Evolutionary conservation across 148 eudicot genomes (phyloP).

Genomic region (Selenicereus undatus): DNA sequence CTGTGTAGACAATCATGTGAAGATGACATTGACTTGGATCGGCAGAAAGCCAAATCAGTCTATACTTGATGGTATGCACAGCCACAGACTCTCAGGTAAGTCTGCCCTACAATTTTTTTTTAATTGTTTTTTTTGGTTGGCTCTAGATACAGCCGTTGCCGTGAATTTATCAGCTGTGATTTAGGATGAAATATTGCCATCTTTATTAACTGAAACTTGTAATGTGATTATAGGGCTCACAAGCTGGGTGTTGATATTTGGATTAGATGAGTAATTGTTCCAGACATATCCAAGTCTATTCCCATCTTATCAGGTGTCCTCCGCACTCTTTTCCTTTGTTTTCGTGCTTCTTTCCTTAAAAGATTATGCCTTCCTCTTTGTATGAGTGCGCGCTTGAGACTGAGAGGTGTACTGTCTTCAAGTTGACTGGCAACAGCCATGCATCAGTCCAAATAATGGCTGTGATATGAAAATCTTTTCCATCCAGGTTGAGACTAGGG

Average conservation of each 20-base stretch:
- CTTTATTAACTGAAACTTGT: neutral
- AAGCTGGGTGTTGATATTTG: constrained; percentile 1
- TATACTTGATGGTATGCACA: neutral
- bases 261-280: neutral
- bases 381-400: constrained; percentile 10
- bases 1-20: neutral
- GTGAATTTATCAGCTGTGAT: neutral
- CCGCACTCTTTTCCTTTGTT: constrained; percentile 16
- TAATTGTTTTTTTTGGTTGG: neutral
- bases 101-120: neutral
- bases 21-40: neutral
- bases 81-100: neutral
- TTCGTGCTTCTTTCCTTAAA: constrained; percentile 1
- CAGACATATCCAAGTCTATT: neutral
- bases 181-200: neutral
- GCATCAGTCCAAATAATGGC: too few species aligned
- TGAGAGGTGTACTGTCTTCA: neutral
- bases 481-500: constrained; percentile 1
- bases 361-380: constrained; percentile 10
- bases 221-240: neutral
- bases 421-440: neutral
- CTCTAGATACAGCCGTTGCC: neutral
- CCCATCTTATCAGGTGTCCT: constrained; percentile 19
- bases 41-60: neutral
- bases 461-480: too few species aligned